These are phyloP conservation scores for Debaryomycetaceae sp. DNA, from an alignment of 1,139 yeast genomes.

Conservation along the genomic window DNA sequence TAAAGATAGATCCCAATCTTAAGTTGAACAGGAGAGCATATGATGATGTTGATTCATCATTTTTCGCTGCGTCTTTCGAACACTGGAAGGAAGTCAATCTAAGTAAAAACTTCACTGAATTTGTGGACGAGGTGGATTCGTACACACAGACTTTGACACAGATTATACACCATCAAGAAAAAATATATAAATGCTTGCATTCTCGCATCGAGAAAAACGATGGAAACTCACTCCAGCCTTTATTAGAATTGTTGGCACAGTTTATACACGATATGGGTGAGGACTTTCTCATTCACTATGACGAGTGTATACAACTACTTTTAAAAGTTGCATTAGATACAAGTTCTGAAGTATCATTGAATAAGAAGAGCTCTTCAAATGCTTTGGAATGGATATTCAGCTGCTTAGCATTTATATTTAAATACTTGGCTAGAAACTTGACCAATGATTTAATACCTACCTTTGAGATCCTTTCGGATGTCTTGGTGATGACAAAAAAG, in stretches of 20 bases:
- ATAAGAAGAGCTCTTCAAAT: conserved; percentile 50
- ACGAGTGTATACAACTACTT: conserved; percentile 48
- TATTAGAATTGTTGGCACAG: conserved; percentile 76
- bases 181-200: conserved; percentile 55
- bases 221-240: conserved; percentile 71
- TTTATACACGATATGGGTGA: conserved; percentile 92
- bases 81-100: conserved; percentile 89
- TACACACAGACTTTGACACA: conserved; percentile 74
- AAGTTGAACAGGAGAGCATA: conserved; percentile 61
- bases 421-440: conserved; percentile 68
- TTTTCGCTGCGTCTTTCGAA: conserved; percentile 71
- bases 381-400: conserved; percentile 83
- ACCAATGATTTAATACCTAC: conserved; percentile 66
- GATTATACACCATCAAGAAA: conserved; percentile 64
- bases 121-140: conserved; percentile 53
- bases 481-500: conserved; percentile 51
- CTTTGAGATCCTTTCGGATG: conserved; percentile 59
- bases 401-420: conserved; percentile 83
- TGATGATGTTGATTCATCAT: conserved; percentile 72
- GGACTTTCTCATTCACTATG: conserved; percentile 75
- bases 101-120: conserved; percentile 67
- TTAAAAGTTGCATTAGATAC: conserved; percentile 47
- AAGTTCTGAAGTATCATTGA: conserved; percentile 44
- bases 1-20: conserved; percentile 80
- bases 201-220: conserved; percentile 55